phyloP scores from a whole-genome alignment of 169 alveolate genomes.

The Plasmodium relictum region DNA sequence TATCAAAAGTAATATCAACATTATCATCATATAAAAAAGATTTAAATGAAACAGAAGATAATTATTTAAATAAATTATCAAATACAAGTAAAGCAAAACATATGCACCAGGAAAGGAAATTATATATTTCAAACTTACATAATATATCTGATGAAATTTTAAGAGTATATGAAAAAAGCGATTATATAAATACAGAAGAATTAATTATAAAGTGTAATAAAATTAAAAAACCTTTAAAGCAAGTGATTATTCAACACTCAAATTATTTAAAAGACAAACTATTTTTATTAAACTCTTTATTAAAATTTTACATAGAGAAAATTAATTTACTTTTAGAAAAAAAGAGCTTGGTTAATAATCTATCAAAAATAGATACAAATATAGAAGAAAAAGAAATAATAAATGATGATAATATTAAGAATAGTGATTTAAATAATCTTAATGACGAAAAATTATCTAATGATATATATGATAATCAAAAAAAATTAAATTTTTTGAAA shows the following conservation, averaged over 20 bases:
- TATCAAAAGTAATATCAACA: constrained; percentile 17
- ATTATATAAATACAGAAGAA: constrained; percentile 39
- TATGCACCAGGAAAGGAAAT: constrained; percentile 73
- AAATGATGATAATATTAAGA: background rate
- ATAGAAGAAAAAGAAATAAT: background rate
- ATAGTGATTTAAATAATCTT: background rate
- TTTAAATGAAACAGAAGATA: constrained; percentile 37
- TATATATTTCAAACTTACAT: constrained; percentile 39
- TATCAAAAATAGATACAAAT: background rate
- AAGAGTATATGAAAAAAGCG: constrained; percentile 38
- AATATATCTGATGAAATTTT: constrained; percentile 62
- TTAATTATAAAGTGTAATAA: constrained; percentile 15
- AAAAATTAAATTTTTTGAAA: constrained; percentile 16
- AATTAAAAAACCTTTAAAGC: constrained; percentile 47
- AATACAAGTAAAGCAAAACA: constrained; percentile 68
- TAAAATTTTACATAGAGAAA: constrained; percentile 42
- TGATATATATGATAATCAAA: constrained; percentile 9
- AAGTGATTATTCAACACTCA: constrained; percentile 27
- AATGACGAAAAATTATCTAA: background rate
- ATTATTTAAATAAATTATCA: constrained; percentile 64
- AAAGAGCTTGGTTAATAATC: background rate
- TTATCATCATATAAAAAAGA: constrained; percentile 40
- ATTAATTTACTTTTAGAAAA: background rate
- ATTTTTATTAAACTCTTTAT: constrained; percentile 13
- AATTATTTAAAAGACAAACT: constrained; percentile 57